Conservation (phyloP, 257 asterid species). For the Lithospermum erythrorhizon region DNA sequence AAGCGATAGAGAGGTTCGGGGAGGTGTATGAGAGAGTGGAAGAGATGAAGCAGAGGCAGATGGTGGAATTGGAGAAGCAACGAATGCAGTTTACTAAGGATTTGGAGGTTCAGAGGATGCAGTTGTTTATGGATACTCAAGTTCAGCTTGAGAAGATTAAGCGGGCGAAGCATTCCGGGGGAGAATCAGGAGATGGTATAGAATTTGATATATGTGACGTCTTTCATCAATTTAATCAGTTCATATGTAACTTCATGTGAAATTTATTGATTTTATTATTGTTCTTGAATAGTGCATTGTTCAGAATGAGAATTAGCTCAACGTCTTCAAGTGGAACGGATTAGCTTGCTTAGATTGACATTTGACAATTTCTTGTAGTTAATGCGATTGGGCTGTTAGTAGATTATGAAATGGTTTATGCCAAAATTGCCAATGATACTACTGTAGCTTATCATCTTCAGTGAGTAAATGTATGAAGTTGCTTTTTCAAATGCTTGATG, state of each 20-base stretch:
- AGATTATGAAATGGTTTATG: too few species aligned
- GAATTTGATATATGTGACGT: background rate
- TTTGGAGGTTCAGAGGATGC: constrained; percentile 86
- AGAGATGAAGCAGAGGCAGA: constrained; percentile 65
- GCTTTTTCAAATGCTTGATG: too few species aligned
- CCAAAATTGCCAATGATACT: too few species aligned
- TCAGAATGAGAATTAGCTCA: too few species aligned
- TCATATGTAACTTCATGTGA: background rate
- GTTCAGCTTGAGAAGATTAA: constrained; percentile 55
- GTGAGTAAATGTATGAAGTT: too few species aligned
- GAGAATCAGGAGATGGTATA: constrained; percentile 41
- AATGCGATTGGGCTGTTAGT: too few species aligned
- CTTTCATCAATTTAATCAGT: constrained; percentile 2
- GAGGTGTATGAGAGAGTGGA: constrained; percentile 72
- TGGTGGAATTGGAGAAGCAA: constrained; percentile 81
- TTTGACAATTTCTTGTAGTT: too few species aligned
- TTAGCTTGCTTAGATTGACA: too few species aligned
- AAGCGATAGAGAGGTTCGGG: constrained; percentile 66
- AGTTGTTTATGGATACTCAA: constrained; percentile 61
- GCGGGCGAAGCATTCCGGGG: constrained; percentile 38
- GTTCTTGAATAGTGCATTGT: too few species aligned
- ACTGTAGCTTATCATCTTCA: too few species aligned
- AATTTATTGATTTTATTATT: background rate
- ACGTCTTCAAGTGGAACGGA: too few species aligned
- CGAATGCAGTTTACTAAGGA: constrained; percentile 78